These are phyloP conservation scores for Pseudomassariella vexata DNA, from an alignment of 2,329 filamentous ascomycete species.

Conservation along the genomic window DNA sequence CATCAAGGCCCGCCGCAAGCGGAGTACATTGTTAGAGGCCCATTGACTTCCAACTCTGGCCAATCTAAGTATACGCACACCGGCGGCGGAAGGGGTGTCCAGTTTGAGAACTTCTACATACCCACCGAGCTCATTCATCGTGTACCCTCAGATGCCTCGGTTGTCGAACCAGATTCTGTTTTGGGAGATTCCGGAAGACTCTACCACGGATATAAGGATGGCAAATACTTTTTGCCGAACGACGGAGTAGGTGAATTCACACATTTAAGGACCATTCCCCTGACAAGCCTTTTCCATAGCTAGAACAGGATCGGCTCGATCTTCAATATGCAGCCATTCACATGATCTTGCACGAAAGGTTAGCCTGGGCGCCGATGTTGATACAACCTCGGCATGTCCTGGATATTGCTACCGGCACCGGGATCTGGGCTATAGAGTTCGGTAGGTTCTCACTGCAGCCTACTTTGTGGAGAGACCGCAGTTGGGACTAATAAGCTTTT, in stretches of 20 bases:
- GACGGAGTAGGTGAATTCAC: slow-evolving; percentile 1
- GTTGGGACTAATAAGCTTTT: background rate
- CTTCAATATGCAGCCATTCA: background rate
- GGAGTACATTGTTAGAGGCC: no score
- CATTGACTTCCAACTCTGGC: no score
- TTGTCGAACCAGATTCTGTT: slow-evolving; percentile 2
- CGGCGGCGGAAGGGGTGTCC: no score
- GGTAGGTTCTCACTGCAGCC: no score
- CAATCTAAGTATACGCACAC: no score
- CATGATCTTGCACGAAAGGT: background rate
- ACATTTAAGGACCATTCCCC: no score
- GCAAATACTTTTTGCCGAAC: slow-evolving; percentile 1
- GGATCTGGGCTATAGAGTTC: background rate
- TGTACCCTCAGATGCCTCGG: background rate
- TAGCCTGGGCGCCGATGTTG: background rate
- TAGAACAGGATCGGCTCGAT: slow-evolving; percentile 2
- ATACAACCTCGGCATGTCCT: background rate
- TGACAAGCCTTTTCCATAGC: background rate
- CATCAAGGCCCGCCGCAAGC: no score
- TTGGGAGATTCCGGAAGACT: slow-evolving; percentile 1
- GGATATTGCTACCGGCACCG: slow-evolving; percentile 2
- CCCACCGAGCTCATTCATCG: no score
- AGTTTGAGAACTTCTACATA: no score
- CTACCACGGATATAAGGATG: slow-evolving; percentile 1
- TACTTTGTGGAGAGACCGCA: background rate